Conservation (phyloP, 495 filamentous ascomycete genomes). For the Recurvomyces mirabilis region DNA sequence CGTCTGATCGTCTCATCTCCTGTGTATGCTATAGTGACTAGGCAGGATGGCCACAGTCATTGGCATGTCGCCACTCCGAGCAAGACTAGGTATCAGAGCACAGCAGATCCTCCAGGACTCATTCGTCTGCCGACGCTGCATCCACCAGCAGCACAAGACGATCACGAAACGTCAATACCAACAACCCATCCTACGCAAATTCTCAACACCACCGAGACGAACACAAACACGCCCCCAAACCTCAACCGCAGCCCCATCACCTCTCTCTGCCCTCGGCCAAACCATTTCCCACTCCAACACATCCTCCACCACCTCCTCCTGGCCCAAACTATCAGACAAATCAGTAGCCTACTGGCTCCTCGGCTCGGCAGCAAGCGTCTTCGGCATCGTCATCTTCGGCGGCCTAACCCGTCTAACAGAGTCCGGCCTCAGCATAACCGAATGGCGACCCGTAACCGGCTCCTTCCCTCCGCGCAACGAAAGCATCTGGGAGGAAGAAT, state of each 20-base stretch:
- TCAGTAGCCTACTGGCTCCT: slow-evolving; percentile 83
- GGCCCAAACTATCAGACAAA: slow-evolving; percentile 62
- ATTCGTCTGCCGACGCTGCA: slow-evolving; percentile 55
- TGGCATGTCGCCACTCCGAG: slow-evolving; percentile 11
- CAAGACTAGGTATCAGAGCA: slow-evolving; percentile 23
- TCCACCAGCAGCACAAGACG: slow-evolving; percentile 23
- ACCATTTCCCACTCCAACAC: slow-evolving; percentile 10
- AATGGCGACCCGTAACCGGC: slow-evolving; percentile 97
- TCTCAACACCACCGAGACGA: neutral
- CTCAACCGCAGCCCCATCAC: slow-evolving; percentile 6
- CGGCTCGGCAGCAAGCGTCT: slow-evolving; percentile 80
- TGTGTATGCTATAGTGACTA: no score
- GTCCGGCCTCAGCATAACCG: slow-evolving; percentile 96
- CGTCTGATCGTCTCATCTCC: no score
- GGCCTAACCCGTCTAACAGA: slow-evolving; percentile 89
- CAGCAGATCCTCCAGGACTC: slow-evolving; percentile 44
- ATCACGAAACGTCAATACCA: no score
- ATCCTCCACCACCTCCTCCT: slow-evolving; percentile 34
- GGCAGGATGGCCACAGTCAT: slow-evolving; percentile 6
- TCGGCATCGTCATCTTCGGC: slow-evolving; percentile 92
- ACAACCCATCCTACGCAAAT: no score
- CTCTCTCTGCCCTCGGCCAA: slow-evolving; percentile 20
- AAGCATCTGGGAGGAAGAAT: slow-evolving; percentile 80
- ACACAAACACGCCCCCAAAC: no score
- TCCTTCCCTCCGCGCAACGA: slow-evolving; percentile 69